Conservation (phyloP, 371 early-diverging fungal species). For the Lichtheimia corymbifera region DNA sequence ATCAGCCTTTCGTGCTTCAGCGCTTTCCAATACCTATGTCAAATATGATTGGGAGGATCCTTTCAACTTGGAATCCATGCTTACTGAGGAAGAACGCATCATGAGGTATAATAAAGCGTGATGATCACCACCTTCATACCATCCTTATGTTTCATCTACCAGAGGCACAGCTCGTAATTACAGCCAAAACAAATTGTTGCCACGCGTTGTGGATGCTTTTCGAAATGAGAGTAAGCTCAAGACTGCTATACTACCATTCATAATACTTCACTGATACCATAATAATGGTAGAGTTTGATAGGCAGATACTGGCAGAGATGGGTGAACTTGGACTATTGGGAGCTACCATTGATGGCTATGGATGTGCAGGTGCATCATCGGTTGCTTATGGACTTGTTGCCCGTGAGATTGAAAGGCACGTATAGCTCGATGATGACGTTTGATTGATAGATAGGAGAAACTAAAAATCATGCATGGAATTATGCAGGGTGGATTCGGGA, state of each 20-base stretch:
- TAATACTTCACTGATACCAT: background rate
- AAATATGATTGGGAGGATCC: constrained; percentile 95
- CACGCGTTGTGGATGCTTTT: constrained; percentile 83
- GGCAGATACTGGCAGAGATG: constrained; percentile 92
- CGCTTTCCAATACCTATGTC: constrained; percentile 51
- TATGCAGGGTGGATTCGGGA: constrained; percentile 85
- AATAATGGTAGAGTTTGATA: constrained; percentile 70
- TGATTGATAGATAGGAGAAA: background rate
- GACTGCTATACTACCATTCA: constrained; percentile 5
- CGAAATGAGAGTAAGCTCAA: constrained; percentile 76
- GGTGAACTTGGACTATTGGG: constrained; percentile 94
- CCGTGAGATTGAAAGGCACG: constrained; percentile 90
- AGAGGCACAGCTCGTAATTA: constrained; percentile 87
- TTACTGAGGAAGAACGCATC: constrained; percentile 88
- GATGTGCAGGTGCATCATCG: constrained; percentile 95
- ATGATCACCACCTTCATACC: background rate
- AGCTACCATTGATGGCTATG: constrained; percentile 93
- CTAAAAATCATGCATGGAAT: background rate
- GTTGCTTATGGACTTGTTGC: constrained; percentile 97
- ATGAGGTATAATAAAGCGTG: constrained; percentile 53
- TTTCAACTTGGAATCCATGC: constrained; percentile 76
- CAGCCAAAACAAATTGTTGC: constrained; percentile 86
- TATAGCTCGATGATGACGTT: background rate
- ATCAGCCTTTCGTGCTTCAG: background rate
- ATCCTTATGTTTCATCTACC: background rate